Evolutionary conservation across 257 asterid genomes (phyloP).

Genomic region (Osmanthus fragrans): DNA sequence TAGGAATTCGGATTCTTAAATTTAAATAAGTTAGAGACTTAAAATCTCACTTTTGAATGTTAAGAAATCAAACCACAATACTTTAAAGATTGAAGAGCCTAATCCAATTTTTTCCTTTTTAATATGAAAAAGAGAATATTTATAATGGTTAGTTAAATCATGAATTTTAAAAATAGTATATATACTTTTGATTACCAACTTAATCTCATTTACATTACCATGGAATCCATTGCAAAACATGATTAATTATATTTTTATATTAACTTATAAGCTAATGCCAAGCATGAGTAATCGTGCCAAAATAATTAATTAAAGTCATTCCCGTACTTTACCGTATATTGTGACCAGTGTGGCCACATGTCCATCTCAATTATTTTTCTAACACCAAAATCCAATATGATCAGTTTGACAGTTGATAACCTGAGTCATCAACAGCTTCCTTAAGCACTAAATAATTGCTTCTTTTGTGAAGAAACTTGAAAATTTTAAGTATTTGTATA

Average conservation of each 20-base stretch:
- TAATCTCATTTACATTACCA: neutral
- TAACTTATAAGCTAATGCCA: neutral
- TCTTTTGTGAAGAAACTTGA: too few species aligned
- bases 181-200: too few species aligned
- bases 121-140: too few species aligned
- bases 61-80: too few species aligned
- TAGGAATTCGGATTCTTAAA: too few species aligned
- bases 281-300: neutral
- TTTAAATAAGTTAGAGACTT: too few species aligned
- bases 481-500: neutral
- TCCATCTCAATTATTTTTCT: constrained; percentile 18
- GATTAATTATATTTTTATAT: neutral
- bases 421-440: constrained; percentile 4
- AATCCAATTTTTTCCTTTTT: too few species aligned
- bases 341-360: constrained; percentile 36
- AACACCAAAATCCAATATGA: neutral
- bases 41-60: too few species aligned
- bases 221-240: neutral
- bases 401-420: constrained; percentile 14
- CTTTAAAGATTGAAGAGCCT: too few species aligned
- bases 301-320: constrained; percentile 18
- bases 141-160: too few species aligned
- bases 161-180: too few species aligned
- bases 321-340: constrained; percentile 57
- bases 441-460: neutral